Conservation (phyloP, 305 asterid genomes). For the Fraxinus sp. region DNA sequence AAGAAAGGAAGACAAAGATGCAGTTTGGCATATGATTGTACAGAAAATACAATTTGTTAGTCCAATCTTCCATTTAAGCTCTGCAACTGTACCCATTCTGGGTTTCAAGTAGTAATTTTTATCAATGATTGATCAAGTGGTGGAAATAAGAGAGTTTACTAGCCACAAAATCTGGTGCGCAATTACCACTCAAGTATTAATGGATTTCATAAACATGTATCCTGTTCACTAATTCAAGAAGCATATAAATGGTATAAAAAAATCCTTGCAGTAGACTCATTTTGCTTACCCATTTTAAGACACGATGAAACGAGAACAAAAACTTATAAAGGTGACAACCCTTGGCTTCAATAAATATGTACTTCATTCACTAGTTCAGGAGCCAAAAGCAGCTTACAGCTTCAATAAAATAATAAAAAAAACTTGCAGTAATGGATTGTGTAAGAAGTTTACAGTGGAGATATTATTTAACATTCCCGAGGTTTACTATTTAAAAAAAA, state of each 20-base stretch:
- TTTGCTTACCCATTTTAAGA: neutral
- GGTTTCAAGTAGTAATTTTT: neutral
- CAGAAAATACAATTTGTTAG: neutral
- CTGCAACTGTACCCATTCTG: neutral
- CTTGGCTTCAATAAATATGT: neutral
- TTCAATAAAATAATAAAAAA: neutral
- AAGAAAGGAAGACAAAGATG: neutral
- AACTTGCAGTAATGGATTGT: neutral
- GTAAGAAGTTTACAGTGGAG: neutral
- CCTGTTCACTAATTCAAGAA: neutral
- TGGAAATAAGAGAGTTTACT: neutral
- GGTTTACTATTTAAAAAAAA: neutral
- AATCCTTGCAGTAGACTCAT: neutral
- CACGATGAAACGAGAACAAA: neutral
- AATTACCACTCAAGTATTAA: neutral
- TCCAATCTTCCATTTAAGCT: neutral
- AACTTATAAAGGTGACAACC: neutral
- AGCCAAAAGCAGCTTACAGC: conserved; percentile 4
- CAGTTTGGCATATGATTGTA: neutral
- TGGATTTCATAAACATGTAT: neutral
- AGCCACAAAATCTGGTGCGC: neutral
- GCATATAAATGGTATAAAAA: neutral
- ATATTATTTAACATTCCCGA: neutral
- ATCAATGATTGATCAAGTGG: neutral
- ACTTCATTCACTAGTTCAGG: conserved; percentile 21